Evolutionary conservation across 1,284 basidiomycete genomes (phyloP).

Genomic region (Boletus smithii): DNA sequence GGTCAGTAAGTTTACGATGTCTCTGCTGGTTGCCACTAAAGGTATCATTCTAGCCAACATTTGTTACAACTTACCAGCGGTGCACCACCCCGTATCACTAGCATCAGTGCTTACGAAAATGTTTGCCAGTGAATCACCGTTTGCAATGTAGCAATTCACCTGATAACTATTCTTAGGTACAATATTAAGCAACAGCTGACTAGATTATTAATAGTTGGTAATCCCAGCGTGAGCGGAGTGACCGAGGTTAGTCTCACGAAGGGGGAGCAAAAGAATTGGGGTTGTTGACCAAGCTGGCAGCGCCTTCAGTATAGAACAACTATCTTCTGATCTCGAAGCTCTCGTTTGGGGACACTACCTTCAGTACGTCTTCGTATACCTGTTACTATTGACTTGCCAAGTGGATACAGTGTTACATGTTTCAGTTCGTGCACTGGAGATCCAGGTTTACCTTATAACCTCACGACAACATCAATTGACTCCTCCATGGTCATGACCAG

Average conservation of each 20-base stretch:
- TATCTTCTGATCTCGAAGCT: background rate
- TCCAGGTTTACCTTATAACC: background rate
- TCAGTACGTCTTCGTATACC: background rate
- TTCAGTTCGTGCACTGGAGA: background rate
- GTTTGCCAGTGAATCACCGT: too few relatives aligned
- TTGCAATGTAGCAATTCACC: too few relatives aligned
- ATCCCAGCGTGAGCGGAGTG: too few relatives aligned
- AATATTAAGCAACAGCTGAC: background rate
- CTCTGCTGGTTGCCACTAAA: too few relatives aligned
- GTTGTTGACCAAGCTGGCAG: constrained; percentile 4
- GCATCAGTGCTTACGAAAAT: too few relatives aligned
- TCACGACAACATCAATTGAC: background rate
- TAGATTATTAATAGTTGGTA: background rate
- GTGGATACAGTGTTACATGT: background rate
- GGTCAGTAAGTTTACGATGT: too few relatives aligned
- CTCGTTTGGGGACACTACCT: background rate
- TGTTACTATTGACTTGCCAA: background rate
- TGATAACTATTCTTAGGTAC: background rate
- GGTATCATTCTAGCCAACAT: too few relatives aligned
- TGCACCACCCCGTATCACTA: too few relatives aligned
- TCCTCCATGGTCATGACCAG: constrained; percentile 8
- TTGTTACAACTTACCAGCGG: too few relatives aligned
- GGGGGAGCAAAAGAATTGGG: background rate
- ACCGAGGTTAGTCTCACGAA: too few relatives aligned
- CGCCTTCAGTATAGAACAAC: background rate